Evolutionary conservation across 768 basidiomycete species (phyloP), one percentile per base, ranked within the genome.

Genomic region (Daedaleopsis sinensis): DNA sequence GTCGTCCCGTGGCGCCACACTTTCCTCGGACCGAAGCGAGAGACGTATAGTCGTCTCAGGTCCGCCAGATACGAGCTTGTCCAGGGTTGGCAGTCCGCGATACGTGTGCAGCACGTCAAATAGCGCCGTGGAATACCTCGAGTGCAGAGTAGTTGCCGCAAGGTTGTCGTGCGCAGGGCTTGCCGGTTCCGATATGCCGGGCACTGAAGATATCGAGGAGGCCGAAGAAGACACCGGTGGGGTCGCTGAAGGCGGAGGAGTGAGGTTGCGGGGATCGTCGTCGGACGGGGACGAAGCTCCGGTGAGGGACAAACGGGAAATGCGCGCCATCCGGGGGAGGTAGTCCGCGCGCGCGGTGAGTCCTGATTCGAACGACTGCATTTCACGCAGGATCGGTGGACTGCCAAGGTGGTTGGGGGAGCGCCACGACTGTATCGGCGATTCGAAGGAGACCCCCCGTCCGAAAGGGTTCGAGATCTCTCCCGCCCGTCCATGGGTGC

Each of bases 311-410:
- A 63, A 55, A 47, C 63, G 65, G 15, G 63, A 65, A 24, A 67
- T 57, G 12, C 69, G 67, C 21, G 64, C 37, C 37, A 64, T 58
- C 21, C 58, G 54, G 4, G 67, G 65, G 35, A 66, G 42, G 39
- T 65, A 65, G 38, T 74, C 80, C 51, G 89, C 89, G 23, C 86
- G 82, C 0, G 90, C 91, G 0, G 93, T 94, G 39, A 90, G 72
- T 1, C 86, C 87, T 5, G 91, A 93, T 65, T 94, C 93, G 69
- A 94, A 94, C 0, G 90, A 91, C 65, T 93, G 91, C 88, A 93
- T 90, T 71, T 88, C 89, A 23, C 91, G 87, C n/a, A 94, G 71
- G 46, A 79, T 77, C 5, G 83, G 85, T 1, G 71, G 67, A 19
- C 69, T 67, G 32, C 64, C 38, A 36, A 71, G 65, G 46, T 83